A percentile compares a stretch with the other conserved stretches of the same genome.
phyloP scores from a whole-genome alignment of 106 monocot genomes.

The Platanthera guangdongensis region DNA sequence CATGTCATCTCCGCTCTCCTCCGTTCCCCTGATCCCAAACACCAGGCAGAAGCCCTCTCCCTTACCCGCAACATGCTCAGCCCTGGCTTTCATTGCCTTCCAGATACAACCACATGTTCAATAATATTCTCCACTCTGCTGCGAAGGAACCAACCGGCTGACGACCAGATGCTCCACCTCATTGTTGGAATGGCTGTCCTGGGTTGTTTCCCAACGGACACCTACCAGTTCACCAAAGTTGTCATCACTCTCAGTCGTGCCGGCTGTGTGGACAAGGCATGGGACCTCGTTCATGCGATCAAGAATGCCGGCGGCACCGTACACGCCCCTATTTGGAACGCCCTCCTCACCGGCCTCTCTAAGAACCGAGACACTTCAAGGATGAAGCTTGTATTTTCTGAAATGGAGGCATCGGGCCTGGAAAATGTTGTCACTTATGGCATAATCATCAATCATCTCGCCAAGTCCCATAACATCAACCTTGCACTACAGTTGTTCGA shows the following conservation, averaged over 20 bases:
- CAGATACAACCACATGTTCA: conserved; percentile 21
- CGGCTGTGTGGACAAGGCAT: conserved; percentile 18
- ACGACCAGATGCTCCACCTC: conserved; percentile 10
- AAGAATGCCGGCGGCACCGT: conserved; percentile 31
- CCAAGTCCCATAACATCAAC: conserved; percentile 38
- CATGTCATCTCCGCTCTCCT: conserved; percentile 16
- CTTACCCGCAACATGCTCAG: conserved; percentile 8
- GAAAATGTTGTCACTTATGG: conserved; percentile 31
- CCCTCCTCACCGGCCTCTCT: conserved; percentile 49
- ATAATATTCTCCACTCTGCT: conserved; percentile 20
- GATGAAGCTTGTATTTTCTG: conserved; percentile 44
- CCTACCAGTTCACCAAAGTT: conserved; percentile 25
- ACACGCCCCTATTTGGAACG: conserved; percentile 41
- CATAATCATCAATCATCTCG: conserved; percentile 55
- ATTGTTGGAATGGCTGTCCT: conserved; percentile 18
- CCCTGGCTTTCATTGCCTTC: conserved; percentile 8
- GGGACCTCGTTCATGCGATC: conserved; percentile 39
- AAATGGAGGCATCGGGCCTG: conserved; percentile 43
- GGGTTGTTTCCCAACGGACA: conserved; percentile 20
- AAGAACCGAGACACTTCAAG: conserved; percentile 27
- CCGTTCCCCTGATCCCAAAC: conserved; percentile 17
- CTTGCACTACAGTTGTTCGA: conserved; percentile 57
- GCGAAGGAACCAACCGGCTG: conserved; percentile 3
- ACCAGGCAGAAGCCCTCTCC: conserved; percentile 25
- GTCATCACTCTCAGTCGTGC: conserved; percentile 31